Evolutionary conservation across 2,329 filamentous ascomycete species (phyloP), one percentile per base, ranked within the genome.

Genomic region (Orbilia ellipsospora): DNA sequence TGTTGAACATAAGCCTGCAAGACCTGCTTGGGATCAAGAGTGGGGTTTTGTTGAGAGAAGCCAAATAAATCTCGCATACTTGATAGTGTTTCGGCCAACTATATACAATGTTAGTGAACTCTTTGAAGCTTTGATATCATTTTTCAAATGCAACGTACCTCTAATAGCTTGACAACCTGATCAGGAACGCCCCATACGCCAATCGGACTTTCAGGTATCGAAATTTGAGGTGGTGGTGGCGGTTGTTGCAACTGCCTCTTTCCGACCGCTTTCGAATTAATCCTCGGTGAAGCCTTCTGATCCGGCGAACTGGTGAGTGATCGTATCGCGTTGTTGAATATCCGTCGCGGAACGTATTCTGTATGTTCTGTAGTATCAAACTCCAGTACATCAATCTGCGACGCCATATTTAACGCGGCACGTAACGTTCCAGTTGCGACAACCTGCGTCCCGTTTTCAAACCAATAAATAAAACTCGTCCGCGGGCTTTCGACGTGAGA

Each of bases 401-500:
- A 90, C 44, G 91, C 87, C 7, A 84, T 85, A 79, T 96, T 91
- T 80, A 97, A 96, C 76, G 92, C 88, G 0, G 90, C 93, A 57
- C 90, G 89, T 26, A 98, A 84, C 3, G 86, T 89, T 51, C 94
- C 94, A n/a, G 85, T 88, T 8, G 91, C 90, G 59, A 96, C 89
- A 45, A 96, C 85, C 90, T 94, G 77, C 16, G 73, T 72, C 62
- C 90, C 91, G 77, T 91, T 92, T 61, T 91, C 88, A 80, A 94
- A 97, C 88, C 92, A 96, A 81, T 97, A 96, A 4, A 95, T 90
- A 69, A 98, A 88, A 80, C 89, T 95, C 26, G 93, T 89, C 79
- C 89, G 91, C 23, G 85, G 84, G 80, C 92, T 93, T 79, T 92
- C 90, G 20, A 97, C 90, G 78, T 65, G 28, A 90, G 90, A 79